A percentile compares a stretch with the other conserved stretches of the same genome.
These are phyloP conservation scores for Asterionellopsis glacialis DNA, from an alignment of 108 stramenopile species.

Conservation along the genomic window DNA sequence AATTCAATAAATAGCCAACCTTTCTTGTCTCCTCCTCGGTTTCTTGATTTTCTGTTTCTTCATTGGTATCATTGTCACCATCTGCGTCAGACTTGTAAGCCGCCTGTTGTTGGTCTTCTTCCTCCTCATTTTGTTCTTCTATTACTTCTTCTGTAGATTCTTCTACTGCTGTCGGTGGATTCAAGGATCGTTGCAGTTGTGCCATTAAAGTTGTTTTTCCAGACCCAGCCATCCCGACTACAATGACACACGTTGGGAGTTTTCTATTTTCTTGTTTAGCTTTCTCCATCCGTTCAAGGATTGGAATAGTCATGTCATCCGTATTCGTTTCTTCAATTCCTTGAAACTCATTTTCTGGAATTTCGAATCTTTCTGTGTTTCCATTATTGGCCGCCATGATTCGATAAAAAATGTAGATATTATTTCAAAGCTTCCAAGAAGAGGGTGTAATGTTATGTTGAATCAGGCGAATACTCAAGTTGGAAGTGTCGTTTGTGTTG, in stretches of 20 bases:
- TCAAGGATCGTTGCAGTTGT: conserved; percentile 48
- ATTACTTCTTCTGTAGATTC: background rate
- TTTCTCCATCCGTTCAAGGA: background rate
- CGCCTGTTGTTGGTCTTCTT: background rate
- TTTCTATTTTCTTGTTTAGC: too few relatives aligned
- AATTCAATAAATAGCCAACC: conserved; percentile 88
- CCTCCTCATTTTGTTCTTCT: background rate
- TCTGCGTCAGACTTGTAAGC: background rate
- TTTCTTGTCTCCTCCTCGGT: background rate
- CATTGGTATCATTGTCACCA: background rate
- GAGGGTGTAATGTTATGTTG: too few relatives aligned
- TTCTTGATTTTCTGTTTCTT: background rate
- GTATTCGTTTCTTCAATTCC: background rate
- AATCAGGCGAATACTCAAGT: too few relatives aligned
- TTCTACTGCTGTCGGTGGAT: background rate
- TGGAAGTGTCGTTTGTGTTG: too few relatives aligned
- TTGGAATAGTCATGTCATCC: conserved; percentile 1
- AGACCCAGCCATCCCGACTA: conserved; percentile 92
- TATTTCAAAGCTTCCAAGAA: too few relatives aligned
- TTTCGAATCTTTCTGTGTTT: conserved; percentile 2
- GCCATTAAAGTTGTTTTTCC: conserved; percentile 89
- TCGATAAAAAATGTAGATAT: too few relatives aligned
- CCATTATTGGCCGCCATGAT: background rate
- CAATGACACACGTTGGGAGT: conserved; percentile 44
- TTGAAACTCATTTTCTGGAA: conserved; percentile 4